These are phyloP conservation scores for Ustilago sp. DNA, from an alignment of 1,284 basidiomycete genomes.

Conservation along the genomic window DNA sequence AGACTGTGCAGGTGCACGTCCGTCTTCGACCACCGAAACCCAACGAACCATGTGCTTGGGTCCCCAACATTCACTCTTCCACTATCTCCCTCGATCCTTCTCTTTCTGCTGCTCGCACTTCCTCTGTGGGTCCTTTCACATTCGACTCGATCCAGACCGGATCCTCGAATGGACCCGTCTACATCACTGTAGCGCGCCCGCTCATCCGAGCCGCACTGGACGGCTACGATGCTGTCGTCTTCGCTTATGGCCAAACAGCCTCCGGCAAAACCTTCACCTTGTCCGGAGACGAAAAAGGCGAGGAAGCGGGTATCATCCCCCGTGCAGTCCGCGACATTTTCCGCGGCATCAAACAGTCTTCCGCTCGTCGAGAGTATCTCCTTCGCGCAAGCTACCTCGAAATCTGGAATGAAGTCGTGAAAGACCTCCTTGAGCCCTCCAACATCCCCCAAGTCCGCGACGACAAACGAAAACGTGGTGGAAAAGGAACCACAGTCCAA, in stretches of 20 bases:
- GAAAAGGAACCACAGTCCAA: slow-evolving; percentile 72
- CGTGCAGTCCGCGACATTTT: slow-evolving; percentile 67
- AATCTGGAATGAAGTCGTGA: slow-evolving; percentile 94
- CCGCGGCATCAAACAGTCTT: slow-evolving; percentile 69
- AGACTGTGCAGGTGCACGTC: slow-evolving; percentile 60
- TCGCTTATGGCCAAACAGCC: slow-evolving; percentile 70
- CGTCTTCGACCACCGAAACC: slow-evolving; percentile 52
- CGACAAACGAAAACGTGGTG: slow-evolving; percentile 44
- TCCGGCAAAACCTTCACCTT: slow-evolving; percentile 65
- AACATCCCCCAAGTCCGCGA: slow-evolving; percentile 70
- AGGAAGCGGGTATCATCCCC: slow-evolving; percentile 70
- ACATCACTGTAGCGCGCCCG: slow-evolving; percentile 83
- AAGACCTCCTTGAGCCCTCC: slow-evolving; percentile 84
- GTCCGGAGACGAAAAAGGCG: slow-evolving; percentile 67
- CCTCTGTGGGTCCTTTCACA: slow-evolving; percentile 55
- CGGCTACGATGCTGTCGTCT: slow-evolving; percentile 65
- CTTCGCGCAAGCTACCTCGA: slow-evolving; percentile 86
- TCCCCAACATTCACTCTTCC: slow-evolving; percentile 37
- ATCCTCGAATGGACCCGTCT: slow-evolving; percentile 85
- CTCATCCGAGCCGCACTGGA: slow-evolving; percentile 75
- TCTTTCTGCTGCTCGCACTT: slow-evolving; percentile 40
- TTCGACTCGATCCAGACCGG: slow-evolving; percentile 81
- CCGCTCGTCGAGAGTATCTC: slow-evolving; percentile 80
- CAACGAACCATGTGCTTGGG: slow-evolving; percentile 61
- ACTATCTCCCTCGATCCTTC: slow-evolving; percentile 51